Percentiles rank a stretch among this genome's conserved stretches.
phyloP scores from a whole-genome alignment of 257 asterid species.

The Penstemon eatonii region DNA sequence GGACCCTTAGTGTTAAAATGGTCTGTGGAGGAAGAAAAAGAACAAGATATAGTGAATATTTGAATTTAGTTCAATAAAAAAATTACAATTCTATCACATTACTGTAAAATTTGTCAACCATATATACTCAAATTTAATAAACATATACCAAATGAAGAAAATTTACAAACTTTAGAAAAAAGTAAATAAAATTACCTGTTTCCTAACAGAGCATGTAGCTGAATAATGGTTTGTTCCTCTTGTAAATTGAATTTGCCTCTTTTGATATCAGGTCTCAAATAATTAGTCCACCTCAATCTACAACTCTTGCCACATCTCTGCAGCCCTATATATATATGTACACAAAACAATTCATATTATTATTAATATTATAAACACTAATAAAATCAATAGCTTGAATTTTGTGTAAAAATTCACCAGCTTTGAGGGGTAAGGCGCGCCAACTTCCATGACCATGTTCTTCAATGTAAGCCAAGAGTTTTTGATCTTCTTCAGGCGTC shows the following conservation, averaged over 20 bases:
- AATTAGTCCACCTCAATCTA: constrained; percentile 87
- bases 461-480: constrained; percentile 77
- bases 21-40: not conserved
- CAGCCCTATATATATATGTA: constrained; percentile 45
- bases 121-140: not conserved
- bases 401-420: constrained; percentile 43
- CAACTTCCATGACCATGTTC: constrained; percentile 96
- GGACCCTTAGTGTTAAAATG: not conserved
- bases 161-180: not conserved
- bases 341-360: not conserved
- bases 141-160: not conserved
- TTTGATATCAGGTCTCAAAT: constrained; percentile 86
- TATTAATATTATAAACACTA: too few relatives aligned
- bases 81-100: constrained; percentile 7
- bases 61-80: not conserved
- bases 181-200: constrained; percentile 53
- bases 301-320: constrained; percentile 95
- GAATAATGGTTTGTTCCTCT: constrained; percentile 93
- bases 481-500: constrained; percentile 95
- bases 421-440: constrained; percentile 88
- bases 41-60: not conserved
- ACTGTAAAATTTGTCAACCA: not conserved
- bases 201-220: constrained; percentile 93
- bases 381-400: not conserved
- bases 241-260: constrained; percentile 88